A percentile compares a stretch with the other conserved stretches of the same genome.
These are phyloP conservation scores for Cucumis hystrix DNA, from an alignment of 306 rosid species.

Conservation along the genomic window DNA sequence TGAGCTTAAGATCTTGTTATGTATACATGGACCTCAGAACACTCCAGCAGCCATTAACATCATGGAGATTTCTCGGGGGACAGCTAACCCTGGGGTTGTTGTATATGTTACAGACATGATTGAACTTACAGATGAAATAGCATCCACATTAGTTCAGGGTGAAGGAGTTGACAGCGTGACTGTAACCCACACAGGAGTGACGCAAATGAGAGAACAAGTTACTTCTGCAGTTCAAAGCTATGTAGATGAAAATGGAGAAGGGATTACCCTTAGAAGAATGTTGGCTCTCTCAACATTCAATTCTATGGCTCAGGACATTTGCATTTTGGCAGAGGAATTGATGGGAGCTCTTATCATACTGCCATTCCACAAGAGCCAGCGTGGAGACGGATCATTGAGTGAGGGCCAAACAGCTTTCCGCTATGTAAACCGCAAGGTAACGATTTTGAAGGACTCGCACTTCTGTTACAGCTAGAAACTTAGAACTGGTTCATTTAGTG, in stretches of 20 bases:
- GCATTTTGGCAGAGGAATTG: constrained; percentile 64
- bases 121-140: constrained; percentile 56
- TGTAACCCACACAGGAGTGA: constrained; percentile 32
- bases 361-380: constrained; percentile 67
- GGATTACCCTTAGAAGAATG: constrained; percentile 38
- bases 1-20: constrained; percentile 47
- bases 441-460: neutral
- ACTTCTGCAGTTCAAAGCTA: constrained; percentile 41
- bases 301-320: constrained; percentile 49
- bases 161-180: constrained; percentile 30
- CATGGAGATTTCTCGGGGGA: constrained; percentile 66
- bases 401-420: constrained; percentile 53
- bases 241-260: constrained; percentile 25
- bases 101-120: constrained; percentile 65
- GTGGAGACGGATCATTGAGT: constrained; percentile 41
- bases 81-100: constrained; percentile 40
- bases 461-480: neutral
- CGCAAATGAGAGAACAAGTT: constrained; percentile 51
- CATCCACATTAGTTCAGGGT: constrained; percentile 32
- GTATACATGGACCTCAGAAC: constrained; percentile 63
- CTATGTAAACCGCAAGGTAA: constrained; percentile 80
- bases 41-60: constrained; percentile 47
- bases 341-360: constrained; percentile 58
- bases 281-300: constrained; percentile 45
- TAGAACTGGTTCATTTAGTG: neutral